Percentiles rank a stretch among this genome's conserved stretches.
Conservation (phyloP, 2,329 filamentous ascomycete genomes). For the Akanthomyces lecanii region DNA sequence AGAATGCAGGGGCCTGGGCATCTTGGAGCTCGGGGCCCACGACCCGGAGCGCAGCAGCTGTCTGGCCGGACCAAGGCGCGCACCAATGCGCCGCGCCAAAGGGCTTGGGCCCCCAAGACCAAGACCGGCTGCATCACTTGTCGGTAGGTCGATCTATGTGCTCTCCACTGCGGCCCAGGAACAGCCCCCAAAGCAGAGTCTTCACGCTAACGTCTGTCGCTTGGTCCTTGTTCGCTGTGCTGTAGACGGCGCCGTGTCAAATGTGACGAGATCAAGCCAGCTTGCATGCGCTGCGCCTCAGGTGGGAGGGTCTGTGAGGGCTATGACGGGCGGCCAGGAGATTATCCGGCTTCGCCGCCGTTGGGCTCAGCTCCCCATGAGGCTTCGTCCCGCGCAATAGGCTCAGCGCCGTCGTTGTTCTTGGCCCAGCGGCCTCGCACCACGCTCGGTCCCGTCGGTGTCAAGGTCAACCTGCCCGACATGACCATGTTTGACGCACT, state of each 20-base stretch:
- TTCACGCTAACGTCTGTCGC: slow-evolving; percentile 1
- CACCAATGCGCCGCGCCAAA: background rate
- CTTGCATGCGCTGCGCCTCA: slow-evolving; percentile 23
- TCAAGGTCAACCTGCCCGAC: background rate
- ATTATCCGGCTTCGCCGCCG: background rate
- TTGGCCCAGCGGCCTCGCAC: slow-evolving; percentile 17
- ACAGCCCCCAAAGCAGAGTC: background rate
- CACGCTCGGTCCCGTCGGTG: background rate
- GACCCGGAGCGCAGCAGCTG: background rate
- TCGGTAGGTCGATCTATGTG: slow-evolving; percentile 18
- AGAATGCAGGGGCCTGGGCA: slow-evolving; percentile 3
- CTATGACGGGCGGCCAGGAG: slow-evolving; percentile 26
- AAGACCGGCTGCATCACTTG: slow-evolving; percentile 22
- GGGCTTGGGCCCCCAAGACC: slow-evolving; percentile 18
- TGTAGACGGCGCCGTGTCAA: slow-evolving; percentile 25
- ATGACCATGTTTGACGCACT: slow-evolving; percentile 12
- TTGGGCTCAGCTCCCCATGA: background rate
- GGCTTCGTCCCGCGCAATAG: background rate
- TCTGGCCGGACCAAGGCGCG: background rate
- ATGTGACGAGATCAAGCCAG: slow-evolving; percentile 26
- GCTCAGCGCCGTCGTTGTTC: background rate
- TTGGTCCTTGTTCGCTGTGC: background rate
- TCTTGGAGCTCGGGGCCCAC: background rate
- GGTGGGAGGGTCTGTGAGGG: slow-evolving; percentile 22
- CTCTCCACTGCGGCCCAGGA: background rate